Conservation (phyloP, 2,329 filamentous ascomycete species). For the Tolypocladium ophioglossoides region DNA sequence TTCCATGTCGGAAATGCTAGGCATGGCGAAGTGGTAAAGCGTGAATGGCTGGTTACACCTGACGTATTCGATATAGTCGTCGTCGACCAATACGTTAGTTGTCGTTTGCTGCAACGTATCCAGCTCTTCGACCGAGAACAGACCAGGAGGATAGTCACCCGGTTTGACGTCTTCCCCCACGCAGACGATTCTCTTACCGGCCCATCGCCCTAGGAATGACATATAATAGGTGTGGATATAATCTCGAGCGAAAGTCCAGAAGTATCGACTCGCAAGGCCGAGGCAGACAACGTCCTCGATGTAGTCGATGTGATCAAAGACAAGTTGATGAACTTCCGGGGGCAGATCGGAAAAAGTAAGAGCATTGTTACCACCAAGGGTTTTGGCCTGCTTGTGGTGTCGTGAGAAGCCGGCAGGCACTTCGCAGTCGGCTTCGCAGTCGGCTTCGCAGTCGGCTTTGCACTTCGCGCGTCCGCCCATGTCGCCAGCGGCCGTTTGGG, state of each 20-base stretch:
- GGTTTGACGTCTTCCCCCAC: conserved; percentile 1
- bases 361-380: too few relatives aligned
- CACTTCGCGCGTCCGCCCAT: too few relatives aligned
- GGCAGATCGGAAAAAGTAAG: neutral
- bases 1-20: too few relatives aligned
- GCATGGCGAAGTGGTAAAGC: too few relatives aligned
- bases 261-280: neutral
- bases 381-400: too few relatives aligned
- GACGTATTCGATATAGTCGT: too few relatives aligned
- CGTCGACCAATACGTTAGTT: neutral
- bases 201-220: neutral
- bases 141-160: neutral
- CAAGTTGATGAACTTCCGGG: neutral
- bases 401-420: too few relatives aligned
- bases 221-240: too few relatives aligned
- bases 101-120: neutral
- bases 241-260: neutral
- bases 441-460: too few relatives aligned
- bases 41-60: too few relatives aligned
- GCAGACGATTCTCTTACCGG: conserved; percentile 1
- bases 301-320: neutral
- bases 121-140: conserved; percentile 3
- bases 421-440: too few relatives aligned
- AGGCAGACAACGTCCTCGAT: neutral
- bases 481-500: too few relatives aligned